phyloP scores from a whole-genome alignment of 768 basidiomycete species.

The Boletus sensibilis region DNA sequence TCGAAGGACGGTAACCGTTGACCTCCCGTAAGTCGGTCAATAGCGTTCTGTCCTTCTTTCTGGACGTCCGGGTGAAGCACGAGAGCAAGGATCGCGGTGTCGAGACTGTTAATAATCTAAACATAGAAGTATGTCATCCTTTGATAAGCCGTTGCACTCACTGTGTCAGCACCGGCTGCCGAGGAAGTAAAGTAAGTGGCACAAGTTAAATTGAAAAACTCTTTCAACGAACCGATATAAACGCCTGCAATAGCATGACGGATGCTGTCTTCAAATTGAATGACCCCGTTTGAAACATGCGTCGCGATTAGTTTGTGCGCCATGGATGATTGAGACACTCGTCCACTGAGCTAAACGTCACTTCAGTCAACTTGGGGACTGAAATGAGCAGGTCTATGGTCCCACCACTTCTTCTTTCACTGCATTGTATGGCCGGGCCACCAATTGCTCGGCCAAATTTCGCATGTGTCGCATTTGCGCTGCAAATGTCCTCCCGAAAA shows the following conservation, averaged over 20 bases:
- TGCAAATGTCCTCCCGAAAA: neutral
- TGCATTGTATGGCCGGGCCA: neutral
- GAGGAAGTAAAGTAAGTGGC: neutral
- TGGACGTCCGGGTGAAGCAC: slow-evolving; percentile 4
- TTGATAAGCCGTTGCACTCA: neutral
- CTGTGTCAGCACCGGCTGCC: slow-evolving; percentile 5
- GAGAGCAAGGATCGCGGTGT: slow-evolving; percentile 3
- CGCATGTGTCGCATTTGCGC: slow-evolving; percentile 7
- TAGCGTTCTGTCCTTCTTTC: neutral
- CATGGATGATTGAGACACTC: slow-evolving; percentile 3
- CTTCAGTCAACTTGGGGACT: neutral
- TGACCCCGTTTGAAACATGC: neutral
- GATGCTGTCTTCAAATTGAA: slow-evolving; percentile 1
- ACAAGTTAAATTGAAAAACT: neutral
- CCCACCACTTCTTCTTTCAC: slow-evolving; percentile 2
- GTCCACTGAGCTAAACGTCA: slow-evolving; percentile 1
- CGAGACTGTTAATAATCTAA: neutral
- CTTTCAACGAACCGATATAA: neutral
- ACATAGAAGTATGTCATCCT: neutral
- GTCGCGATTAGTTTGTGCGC: slow-evolving; percentile 1
- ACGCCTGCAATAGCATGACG: slow-evolving; percentile 4
- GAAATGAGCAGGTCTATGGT: neutral
- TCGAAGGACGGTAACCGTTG: neutral
- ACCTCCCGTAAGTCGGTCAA: neutral
- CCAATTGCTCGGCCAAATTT: neutral